Evolutionary conservation across 495 filamentous ascomycete genomes (phyloP).

Genomic region (Astrothelium macrocarpum): DNA sequence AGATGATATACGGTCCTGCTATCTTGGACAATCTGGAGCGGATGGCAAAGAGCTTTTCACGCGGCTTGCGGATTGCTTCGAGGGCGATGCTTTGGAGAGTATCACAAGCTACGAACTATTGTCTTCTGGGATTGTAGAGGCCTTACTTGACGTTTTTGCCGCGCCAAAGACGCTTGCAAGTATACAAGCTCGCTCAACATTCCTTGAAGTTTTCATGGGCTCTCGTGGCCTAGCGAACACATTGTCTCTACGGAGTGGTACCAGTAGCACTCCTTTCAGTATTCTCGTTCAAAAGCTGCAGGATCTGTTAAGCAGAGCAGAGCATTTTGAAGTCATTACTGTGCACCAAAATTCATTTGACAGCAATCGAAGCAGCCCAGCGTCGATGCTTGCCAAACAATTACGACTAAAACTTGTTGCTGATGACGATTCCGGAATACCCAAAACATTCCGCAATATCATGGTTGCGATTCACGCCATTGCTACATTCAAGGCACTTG

Average conservation of each 20-base stretch:
- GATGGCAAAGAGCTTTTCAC: conserved; percentile 58
- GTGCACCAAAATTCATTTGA: conserved; percentile 90
- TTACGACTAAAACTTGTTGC: conserved; percentile 81
- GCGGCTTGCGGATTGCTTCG: conserved; percentile 76
- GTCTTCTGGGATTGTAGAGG: conserved; percentile 76
- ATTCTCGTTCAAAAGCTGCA: conserved; percentile 89
- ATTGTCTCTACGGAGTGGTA: conserved; percentile 51
- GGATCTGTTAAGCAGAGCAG: conserved; percentile 87
- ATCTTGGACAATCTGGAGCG: conserved; percentile 45
- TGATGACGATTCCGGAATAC: conserved; percentile 84
- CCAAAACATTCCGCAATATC: conserved; percentile 73
- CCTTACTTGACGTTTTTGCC: conserved; percentile 72
- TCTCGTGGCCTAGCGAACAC: conserved; percentile 43
- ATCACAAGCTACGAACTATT: conserved; percentile 96
- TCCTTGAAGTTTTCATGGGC: conserved; percentile 93
- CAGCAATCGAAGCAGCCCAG: conserved; percentile 80
- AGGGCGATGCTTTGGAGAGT: conserved; percentile 75
- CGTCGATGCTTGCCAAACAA: conserved; percentile 95
- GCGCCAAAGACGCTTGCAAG: conserved; percentile 40
- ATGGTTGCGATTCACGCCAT: conserved; percentile 99
- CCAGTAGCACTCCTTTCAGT: conserved; percentile 75
- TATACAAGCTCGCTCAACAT: conserved; percentile 62
- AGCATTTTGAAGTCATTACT: conserved; percentile 96
- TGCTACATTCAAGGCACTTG: conserved; percentile 91
- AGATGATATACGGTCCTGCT: conserved; percentile 57